Evolutionary conservation across 805 yeast species (phyloP).

Genomic region (Diddensiella santjacobensis): DNA sequence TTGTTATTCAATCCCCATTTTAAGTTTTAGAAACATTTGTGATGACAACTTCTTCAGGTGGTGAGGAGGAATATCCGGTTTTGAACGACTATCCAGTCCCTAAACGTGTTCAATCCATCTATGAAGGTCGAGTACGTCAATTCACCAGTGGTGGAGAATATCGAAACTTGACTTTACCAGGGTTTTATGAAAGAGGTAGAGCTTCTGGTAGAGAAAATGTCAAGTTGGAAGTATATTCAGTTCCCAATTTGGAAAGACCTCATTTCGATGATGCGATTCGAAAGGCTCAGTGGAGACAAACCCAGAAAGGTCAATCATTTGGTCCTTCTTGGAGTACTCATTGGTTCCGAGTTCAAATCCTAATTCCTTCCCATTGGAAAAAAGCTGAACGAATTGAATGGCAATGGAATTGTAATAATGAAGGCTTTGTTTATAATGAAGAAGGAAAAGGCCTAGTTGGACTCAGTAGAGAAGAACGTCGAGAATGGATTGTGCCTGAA

Average conservation of each 20-base stretch:
- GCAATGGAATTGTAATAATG: slow-evolving; percentile 84
- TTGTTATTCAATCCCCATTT: too few species aligned
- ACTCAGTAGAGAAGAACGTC: slow-evolving; percentile 79
- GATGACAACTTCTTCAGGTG: neutral
- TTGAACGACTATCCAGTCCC: slow-evolving; percentile 56
- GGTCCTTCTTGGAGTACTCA: slow-evolving; percentile 98
- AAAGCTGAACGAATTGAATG: slow-evolving; percentile 54
- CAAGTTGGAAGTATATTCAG: slow-evolving; percentile 62
- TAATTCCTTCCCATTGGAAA: slow-evolving; percentile 53
- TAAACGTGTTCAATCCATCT: slow-evolving; percentile 72
- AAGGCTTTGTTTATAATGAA: slow-evolving; percentile 71
- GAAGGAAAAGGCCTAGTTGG: slow-evolving; percentile 76
- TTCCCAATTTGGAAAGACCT: slow-evolving; percentile 67
- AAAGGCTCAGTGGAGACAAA: slow-evolving; percentile 43
- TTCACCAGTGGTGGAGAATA: slow-evolving; percentile 76
- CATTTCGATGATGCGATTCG: slow-evolving; percentile 55
- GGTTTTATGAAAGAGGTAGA: slow-evolving; percentile 65
- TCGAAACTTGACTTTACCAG: slow-evolving; percentile 67
- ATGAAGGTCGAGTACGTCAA: slow-evolving; percentile 68
- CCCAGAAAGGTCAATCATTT: slow-evolving; percentile 61
- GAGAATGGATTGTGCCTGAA: slow-evolving; percentile 64
- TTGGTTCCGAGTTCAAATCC: slow-evolving; percentile 74
- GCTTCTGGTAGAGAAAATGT: slow-evolving; percentile 49
- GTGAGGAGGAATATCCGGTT: slow-evolving; percentile 7
- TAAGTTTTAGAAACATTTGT: neutral